phyloP scores from a whole-genome alignment of 1,139 yeast genomes.

The Spathaspora sp. region DNA sequence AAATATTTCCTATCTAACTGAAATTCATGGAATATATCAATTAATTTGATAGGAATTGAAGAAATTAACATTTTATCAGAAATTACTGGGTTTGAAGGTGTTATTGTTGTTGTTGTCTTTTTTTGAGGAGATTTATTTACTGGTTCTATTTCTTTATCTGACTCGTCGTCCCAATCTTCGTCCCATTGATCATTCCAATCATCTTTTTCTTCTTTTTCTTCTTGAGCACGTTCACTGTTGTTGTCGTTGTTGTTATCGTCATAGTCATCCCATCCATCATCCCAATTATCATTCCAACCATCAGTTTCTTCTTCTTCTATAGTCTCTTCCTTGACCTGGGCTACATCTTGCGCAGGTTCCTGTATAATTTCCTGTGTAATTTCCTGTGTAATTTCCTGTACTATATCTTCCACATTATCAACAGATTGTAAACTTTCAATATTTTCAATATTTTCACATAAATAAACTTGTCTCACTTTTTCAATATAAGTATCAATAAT shows the following conservation, averaged over 20 bases:
- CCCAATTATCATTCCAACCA: constrained; percentile 25
- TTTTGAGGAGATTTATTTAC: not conserved
- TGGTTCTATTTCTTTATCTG: constrained; percentile 5
- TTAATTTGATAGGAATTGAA: constrained; percentile 20
- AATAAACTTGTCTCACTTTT: constrained; percentile 20
- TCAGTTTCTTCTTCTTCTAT: constrained; percentile 12
- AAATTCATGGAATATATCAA: constrained; percentile 23
- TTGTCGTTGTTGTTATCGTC: constrained; percentile 16
- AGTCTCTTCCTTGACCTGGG: constrained; percentile 7
- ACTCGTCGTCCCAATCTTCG: constrained; percentile 15
- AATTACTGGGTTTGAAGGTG: constrained; percentile 4
- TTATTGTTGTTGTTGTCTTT: not conserved
- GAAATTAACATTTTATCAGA: constrained; percentile 17
- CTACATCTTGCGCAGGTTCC: no score
- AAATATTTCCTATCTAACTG: constrained; percentile 14
- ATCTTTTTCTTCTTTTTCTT: constrained; percentile 9
- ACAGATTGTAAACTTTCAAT: constrained; percentile 13
- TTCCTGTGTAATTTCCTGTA: not conserved
- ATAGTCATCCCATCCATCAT: constrained; percentile 25
- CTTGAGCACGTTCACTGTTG: constrained; percentile 8
- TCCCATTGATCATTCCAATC: constrained; percentile 11
- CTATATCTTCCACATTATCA: constrained; percentile 8
- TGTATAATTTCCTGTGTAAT: constrained; percentile 2
- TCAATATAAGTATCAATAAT: constrained; percentile 27
- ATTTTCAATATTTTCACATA: constrained; percentile 11